A percentile compares a stretch with the other conserved stretches of the same genome.
These are phyloP conservation scores for Penicillium parvum DNA, from an alignment of 495 filamentous ascomycete genomes.

Conservation along the genomic window DNA sequence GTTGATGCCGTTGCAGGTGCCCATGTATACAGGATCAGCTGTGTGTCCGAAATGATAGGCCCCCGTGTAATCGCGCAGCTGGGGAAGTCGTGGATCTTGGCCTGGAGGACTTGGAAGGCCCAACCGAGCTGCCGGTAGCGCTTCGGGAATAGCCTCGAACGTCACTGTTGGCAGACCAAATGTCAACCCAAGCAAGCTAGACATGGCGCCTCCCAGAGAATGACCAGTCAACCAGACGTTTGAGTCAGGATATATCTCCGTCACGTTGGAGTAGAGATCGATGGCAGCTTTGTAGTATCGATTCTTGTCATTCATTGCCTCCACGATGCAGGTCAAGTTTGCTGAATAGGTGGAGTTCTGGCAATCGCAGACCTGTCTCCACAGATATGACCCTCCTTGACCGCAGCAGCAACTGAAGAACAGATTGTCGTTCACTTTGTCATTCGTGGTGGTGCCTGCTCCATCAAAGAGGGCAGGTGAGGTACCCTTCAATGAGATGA, in stretches of 20 bases:
- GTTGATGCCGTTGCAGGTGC: conserved; percentile 84
- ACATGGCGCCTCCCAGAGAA: conserved; percentile 85
- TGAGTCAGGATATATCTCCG: conserved; percentile 76
- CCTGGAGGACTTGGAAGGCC: conserved; percentile 85
- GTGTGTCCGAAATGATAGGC: conserved; percentile 94
- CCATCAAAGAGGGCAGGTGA: conserved; percentile 90
- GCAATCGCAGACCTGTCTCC: conserved; percentile 90
- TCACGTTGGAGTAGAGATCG: conserved; percentile 89
- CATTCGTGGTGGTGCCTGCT: conserved; percentile 90
- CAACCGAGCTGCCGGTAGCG: conserved; percentile 76
- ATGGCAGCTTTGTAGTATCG: conserved; percentile 84
- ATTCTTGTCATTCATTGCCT: conserved; percentile 72
- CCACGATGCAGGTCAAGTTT: conserved; percentile 81
- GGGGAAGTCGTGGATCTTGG: conserved; percentile 61
- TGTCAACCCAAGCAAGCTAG: conserved; percentile 80
- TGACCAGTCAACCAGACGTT: conserved; percentile 87
- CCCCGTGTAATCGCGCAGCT: conserved; percentile 66
- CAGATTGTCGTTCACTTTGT: conserved; percentile 96
- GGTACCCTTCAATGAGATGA: conserved; percentile 91
- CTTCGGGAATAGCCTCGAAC: conserved; percentile 87
- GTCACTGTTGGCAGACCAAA: conserved; percentile 84
- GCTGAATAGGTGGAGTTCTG: conserved; percentile 78
- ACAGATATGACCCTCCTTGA: conserved; percentile 81
- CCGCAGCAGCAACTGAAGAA: conserved; percentile 98
- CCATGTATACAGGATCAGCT: conserved; percentile 92